Conservation (phyloP, 2,329 filamentous ascomycete genomes). For the Penicillium sp. region DNA sequence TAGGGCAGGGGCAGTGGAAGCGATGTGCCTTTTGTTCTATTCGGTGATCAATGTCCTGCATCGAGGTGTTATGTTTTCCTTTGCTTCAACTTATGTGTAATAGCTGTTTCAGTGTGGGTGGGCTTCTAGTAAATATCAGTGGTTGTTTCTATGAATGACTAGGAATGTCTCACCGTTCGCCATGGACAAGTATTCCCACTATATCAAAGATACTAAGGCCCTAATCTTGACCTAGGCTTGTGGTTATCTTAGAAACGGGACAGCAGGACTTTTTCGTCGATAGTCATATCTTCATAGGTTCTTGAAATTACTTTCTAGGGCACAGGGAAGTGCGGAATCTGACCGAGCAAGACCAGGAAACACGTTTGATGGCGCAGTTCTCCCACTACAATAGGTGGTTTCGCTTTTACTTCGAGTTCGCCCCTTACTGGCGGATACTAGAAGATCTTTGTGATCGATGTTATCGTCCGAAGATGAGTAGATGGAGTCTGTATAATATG, state of each 20-base stretch:
- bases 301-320: no score
- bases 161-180: no score
- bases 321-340: no score
- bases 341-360: no score
- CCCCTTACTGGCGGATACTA: not conserved
- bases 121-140: not conserved
- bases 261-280: no score
- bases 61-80: constrained; percentile 5
- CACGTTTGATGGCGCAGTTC: no score
- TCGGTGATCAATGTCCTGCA: constrained; percentile 8
- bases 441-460: not conserved
- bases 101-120: constrained; percentile 1
- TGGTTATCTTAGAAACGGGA: no score
- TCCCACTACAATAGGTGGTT: no score
- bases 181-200: no score
- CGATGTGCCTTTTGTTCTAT: constrained; percentile 13
- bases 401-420: not conserved
- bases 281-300: no score
- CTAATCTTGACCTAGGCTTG: no score
- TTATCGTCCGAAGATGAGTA: not conserved
- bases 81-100: constrained; percentile 8
- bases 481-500: not conserved
- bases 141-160: not conserved
- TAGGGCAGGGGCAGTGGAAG: constrained; percentile 11
- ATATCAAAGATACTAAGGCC: no score